These are phyloP conservation scores for Penicilliopsis zonata DNA, from an alignment of 495 filamentous ascomycete species.

Conservation along the genomic window DNA sequence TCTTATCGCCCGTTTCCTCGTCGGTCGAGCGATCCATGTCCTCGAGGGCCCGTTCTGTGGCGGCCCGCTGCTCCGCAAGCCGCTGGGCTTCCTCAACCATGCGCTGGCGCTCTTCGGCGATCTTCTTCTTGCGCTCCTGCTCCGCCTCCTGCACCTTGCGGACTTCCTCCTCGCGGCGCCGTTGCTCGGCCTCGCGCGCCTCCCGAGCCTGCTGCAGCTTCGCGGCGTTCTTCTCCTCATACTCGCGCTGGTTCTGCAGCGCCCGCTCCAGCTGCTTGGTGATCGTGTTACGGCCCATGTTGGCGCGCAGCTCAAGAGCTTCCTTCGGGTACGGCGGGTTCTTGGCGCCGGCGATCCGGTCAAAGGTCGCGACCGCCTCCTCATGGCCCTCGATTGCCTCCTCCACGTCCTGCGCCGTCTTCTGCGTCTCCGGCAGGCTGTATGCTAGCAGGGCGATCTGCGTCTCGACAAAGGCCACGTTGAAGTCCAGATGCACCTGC, in stretches of 20 bases:
- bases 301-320: conserved; percentile 87
- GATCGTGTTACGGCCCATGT: conserved; percentile 92
- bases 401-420: conserved; percentile 66
- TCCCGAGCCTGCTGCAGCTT: conserved; percentile 67
- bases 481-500: conserved; percentile 87
- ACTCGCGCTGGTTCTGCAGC: conserved; percentile 73
- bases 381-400: conserved; percentile 76
- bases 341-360: conserved; percentile 66
- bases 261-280: conserved; percentile 79
- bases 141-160: conserved; percentile 52
- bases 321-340: conserved; percentile 82
- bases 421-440: conserved; percentile 57
- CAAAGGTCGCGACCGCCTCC: conserved; percentile 70
- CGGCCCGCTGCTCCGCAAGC: conserved; percentile 53
- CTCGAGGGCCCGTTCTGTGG: conserved; percentile 56
- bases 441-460: conserved; percentile 79
- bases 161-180: conserved; percentile 59
- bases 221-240: conserved; percentile 83
- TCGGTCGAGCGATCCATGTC: conserved; percentile 66
- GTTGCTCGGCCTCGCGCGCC: conserved; percentile 63
- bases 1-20: conserved; percentile 62
- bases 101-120: conserved; percentile 68
- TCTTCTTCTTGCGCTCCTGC: conserved; percentile 58
- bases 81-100: conserved; percentile 66
- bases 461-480: conserved; percentile 93